A percentile compares a stretch with the other conserved stretches of the same genome.
Evolutionary conservation across 345 rosid species (phyloP).

Genomic region (Acer campestre): DNA sequence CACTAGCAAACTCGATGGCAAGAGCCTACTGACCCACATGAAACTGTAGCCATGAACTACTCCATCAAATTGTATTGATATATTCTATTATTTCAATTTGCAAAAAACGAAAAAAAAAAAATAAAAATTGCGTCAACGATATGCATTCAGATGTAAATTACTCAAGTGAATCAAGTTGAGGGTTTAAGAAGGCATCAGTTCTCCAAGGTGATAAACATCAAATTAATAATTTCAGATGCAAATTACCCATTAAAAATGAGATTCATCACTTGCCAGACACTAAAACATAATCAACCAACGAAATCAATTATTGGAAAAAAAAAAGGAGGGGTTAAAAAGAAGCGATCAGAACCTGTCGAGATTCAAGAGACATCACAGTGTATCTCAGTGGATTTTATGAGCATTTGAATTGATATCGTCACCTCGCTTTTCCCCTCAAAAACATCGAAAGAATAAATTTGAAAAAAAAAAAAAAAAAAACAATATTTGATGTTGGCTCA

Average conservation of each 20-base stretch:
- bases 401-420: slow-evolving; percentile 35
- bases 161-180: too few species aligned
- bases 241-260: slow-evolving; percentile 49
- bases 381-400: slow-evolving; percentile 50
- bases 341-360: slow-evolving; percentile 68
- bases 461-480: too few species aligned
- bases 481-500: slow-evolving; percentile 31
- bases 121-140: too few species aligned
- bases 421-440: too few species aligned
- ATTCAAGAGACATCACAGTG: slow-evolving; percentile 49
- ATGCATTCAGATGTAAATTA: too few species aligned
- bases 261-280: slow-evolving; percentile 31
- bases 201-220: slow-evolving; percentile 67
- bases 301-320: background rate
- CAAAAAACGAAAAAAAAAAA: too few species aligned
- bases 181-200: slow-evolving; percentile 37
- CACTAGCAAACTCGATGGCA: slow-evolving; percentile 40
- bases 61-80: too few species aligned
- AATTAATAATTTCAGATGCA: slow-evolving; percentile 42
- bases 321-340: background rate
- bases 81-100: too few species aligned
- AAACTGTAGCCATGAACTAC: background rate
- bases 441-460: too few species aligned
- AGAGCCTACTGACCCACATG: slow-evolving; percentile 26
- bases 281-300: background rate